Conservation (phyloP, 2,329 filamentous ascomycete species). For the Lecanicillium sp. region DNA sequence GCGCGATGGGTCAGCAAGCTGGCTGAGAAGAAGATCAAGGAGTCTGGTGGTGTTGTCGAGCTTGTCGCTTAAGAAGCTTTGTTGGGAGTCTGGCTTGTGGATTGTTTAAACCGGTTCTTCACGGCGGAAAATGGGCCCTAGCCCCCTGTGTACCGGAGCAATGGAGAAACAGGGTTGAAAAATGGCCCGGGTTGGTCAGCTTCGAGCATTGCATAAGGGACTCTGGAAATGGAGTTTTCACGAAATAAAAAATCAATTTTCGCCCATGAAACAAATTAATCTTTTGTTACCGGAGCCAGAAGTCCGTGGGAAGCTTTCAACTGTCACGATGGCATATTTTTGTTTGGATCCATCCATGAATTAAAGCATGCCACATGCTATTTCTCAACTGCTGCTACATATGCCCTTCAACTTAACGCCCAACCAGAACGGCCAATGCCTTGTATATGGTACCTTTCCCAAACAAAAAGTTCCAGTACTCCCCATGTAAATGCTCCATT, state of each 20-base stretch:
- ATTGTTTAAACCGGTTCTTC: constrained; percentile 20
- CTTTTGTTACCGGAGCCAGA: too few relatives aligned
- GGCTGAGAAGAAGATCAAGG: constrained; percentile 98
- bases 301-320: too few relatives aligned
- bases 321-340: too few relatives aligned
- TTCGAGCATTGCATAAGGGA: constrained; percentile 35
- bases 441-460: not conserved
- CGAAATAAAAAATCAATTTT: constrained; percentile 31
- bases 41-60: constrained; percentile 92
- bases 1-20: constrained; percentile 93
- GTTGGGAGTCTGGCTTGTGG: constrained; percentile 23
- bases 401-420: too few relatives aligned
- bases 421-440: too few relatives aligned
- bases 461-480: not conserved
- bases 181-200: constrained; percentile 27
- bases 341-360: too few relatives aligned
- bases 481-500: not conserved
- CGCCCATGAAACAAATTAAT: constrained; percentile 18
- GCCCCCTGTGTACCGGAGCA: constrained; percentile 8
- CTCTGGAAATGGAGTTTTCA: constrained; percentile 31
- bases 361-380: too few relatives aligned
- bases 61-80: constrained; percentile 64
- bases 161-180: constrained; percentile 8
- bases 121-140: constrained; percentile 11
- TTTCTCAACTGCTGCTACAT: too few relatives aligned